These are phyloP conservation scores for Millerozyma acaciae DNA, from an alignment of 805 yeast species.

Conservation along the genomic window DNA sequence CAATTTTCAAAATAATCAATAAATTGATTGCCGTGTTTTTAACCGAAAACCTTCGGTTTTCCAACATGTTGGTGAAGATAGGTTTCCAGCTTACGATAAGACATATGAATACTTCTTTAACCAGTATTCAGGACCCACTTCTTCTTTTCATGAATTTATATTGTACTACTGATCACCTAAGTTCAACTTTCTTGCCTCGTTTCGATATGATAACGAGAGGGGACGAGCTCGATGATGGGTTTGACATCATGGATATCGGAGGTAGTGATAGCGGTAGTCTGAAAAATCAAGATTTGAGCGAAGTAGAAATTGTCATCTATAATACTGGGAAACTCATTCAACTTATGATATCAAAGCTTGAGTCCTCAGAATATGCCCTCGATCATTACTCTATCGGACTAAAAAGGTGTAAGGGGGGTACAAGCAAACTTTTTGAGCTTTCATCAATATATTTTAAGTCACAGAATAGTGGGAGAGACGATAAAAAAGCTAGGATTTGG, in stretches of 20 bases:
- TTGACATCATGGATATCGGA: slow-evolving; percentile 1
- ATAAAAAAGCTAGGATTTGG: slow-evolving; percentile 36
- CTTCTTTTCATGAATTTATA: slow-evolving; percentile 44
- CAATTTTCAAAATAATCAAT: slow-evolving; percentile 42
- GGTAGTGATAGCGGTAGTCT: not conserved
- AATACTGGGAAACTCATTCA: slow-evolving; percentile 21
- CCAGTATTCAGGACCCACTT: slow-evolving; percentile 40
- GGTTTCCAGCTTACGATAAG: slow-evolving; percentile 34
- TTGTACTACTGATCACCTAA: slow-evolving; percentile 33
- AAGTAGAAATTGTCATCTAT: slow-evolving; percentile 13
- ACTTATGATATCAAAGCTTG: slow-evolving; percentile 14
- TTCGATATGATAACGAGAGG: slow-evolving; percentile 1
- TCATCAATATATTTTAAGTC: slow-evolving; percentile 16
- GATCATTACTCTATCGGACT: slow-evolving; percentile 11
- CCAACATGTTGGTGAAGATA: slow-evolving; percentile 33
- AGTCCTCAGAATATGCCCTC: slow-evolving; percentile 10
- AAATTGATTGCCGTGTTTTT: slow-evolving; percentile 40
- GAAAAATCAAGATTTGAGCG: slow-evolving; percentile 1
- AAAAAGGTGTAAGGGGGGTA: not conserved
- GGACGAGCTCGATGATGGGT: slow-evolving; percentile 1
- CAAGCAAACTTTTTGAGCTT: slow-evolving; percentile 24
- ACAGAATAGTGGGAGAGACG: slow-evolving; percentile 6
- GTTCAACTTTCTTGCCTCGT: slow-evolving; percentile 21
- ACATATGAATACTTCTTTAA: slow-evolving; percentile 44
- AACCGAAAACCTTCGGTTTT: slow-evolving; percentile 34